Conservation (phyloP, 1,139 yeast genomes). For the Saccharomyces hybrid region DNA sequence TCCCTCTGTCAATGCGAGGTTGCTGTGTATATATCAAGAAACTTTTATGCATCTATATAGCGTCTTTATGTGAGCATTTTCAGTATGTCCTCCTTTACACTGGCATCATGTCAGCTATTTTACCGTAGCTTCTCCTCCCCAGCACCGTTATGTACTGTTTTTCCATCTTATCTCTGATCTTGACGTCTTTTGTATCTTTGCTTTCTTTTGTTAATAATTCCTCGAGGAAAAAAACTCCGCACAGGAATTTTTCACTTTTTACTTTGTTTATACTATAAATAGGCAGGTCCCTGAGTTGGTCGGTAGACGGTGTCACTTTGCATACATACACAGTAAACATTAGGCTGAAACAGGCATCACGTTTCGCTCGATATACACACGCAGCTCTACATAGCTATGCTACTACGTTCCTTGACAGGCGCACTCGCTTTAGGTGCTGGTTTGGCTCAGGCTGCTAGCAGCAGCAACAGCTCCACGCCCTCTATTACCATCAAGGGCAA, state of each 20-base stretch:
- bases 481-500: conserved; percentile 61
- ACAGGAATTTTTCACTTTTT: neutral
- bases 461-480: conserved; percentile 30
- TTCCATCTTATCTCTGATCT: neutral
- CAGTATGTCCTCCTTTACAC: neutral
- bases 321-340: neutral
- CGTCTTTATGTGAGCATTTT: neutral
- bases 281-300: neutral
- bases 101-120: neutral
- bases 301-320: neutral
- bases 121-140: neutral
- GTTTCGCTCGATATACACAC: neutral
- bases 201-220: neutral
- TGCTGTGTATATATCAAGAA: neutral
- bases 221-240: neutral
- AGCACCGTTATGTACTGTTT: neutral
- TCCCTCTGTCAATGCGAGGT: neutral
- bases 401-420: neutral
- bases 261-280: neutral
- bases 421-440: neutral
- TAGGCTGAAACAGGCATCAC: neutral
- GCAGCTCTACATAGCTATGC: neutral
- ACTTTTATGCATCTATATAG: neutral
- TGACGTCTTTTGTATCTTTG: neutral
- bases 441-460: conserved; percentile 5